Base-by-base conservation (phyloP, 176 grass and related monocot genomes). In the Phyllostachys edulis region DNA sequence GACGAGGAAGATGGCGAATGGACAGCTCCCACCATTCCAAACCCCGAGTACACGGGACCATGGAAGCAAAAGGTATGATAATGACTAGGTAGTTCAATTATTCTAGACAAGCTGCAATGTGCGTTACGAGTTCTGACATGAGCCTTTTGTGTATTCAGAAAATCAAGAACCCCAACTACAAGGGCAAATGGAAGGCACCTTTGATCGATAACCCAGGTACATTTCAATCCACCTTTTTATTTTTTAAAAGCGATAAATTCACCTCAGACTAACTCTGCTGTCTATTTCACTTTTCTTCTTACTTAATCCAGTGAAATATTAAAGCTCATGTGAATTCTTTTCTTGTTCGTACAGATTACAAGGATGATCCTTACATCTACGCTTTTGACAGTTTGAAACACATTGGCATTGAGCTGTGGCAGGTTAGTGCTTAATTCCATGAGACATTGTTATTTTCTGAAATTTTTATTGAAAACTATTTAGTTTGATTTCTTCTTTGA, bases 111-210 rank as follows among this genome's bases (percentile, higher is more conserved):
- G 29, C 2, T 21, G 62, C 40, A 9, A 14, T 69, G 13, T 17
- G 11, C 12, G 21, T 52, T 7, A 21, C 20, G 36, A 75, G 1
- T 84, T 47, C 73, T 85, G 64, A 59, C 29, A 73, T 45, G 3
- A 64, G 9, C 77, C 20, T 55, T 57, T 63, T 82, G 17, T 15
- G 42, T 51, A 12, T 55, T 59, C 29, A 93, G 91, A 93, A 88
- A 93, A 90, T 93, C 6, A 97, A 91, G 91, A 97, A 97, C 71
- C 91, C 94, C 0, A 57, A 88, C 39, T 97, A 84, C 85, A 82
- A 93, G 82, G 94, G 91, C 7, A 97, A 93, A 69, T 93, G 94
- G 94, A 91, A 89, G 81, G 86, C 90, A 44, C 91, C 94, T 69
- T 67, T 97, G 91, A 87, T 97, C 21, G 84, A 93, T 41, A 97